phyloP scores from a whole-genome alignment of 192 early-diverging fungal species.

The Umbelopsis ramanniana region DNA sequence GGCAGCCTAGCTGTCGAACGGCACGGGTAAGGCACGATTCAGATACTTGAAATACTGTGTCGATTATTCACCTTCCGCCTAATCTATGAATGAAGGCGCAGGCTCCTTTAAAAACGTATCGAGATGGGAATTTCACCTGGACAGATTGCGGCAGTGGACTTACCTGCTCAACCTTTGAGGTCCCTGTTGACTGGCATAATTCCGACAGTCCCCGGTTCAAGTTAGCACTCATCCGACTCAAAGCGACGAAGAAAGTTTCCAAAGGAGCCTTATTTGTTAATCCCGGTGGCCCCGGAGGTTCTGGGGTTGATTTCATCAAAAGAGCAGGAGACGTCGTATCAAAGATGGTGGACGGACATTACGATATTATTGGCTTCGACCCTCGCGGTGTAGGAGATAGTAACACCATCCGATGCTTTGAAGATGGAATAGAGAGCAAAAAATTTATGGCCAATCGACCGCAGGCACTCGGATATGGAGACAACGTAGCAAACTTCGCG shows the following conservation, averaged over 20 bases:
- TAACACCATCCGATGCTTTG: conserved; percentile 27
- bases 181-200: conserved; percentile 2
- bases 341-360: conserved; percentile 25
- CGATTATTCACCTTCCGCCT: no score
- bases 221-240: background rate
- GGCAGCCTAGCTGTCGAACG: no score
- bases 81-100: no score
- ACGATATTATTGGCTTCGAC: conserved; percentile 46
- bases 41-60: no score
- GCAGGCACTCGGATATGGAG: background rate
- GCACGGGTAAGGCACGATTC: no score
- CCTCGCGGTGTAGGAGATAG: conserved; percentile 46
- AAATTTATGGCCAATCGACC: conserved; percentile 1
- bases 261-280: background rate
- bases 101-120: background rate
- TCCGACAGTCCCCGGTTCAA: background rate
- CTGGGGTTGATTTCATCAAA: conserved; percentile 31
- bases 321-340: conserved; percentile 23
- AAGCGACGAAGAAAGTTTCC: background rate
- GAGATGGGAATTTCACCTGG: conserved; percentile 5
- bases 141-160: background rate
- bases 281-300: conserved; percentile 45
- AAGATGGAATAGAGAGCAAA: background rate
- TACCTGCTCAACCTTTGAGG: background rate
- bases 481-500: background rate